Base-by-base conservation (phyloP, 108 stramenopile species). In the Cyclostephanos tholiformis region DNA sequence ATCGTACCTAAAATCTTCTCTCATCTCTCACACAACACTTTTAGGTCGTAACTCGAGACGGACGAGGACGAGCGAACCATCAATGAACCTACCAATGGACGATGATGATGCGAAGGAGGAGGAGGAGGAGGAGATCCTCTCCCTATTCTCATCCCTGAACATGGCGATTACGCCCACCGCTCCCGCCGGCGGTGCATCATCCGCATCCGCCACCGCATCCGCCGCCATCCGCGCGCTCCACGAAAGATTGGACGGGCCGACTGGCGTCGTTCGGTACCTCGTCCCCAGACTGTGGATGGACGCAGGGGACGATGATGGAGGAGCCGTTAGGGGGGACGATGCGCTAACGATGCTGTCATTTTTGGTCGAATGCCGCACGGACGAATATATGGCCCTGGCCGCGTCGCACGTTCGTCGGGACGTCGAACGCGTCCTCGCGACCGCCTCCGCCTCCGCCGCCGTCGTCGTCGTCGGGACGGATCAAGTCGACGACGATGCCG, bases 231-330 rank as follows among this genome's bases (percentile, higher is more conserved):
- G 56, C 14, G 49, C 60, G 41, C 59, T 79, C 22, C 65, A 72
- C 13, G 77, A 79, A 53, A 51, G 72, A 67, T 59, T 79, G 27
- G 39, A 55, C n/a, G 71, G 77, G 11, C 65, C 71, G 20, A 16
- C 48, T 7, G 77, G 77, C 6, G 77, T 79, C 17, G 65, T 79
- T 0, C 26, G 32, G 1, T 38, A 50, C 12, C 66, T 79, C 17
- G 38, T 79, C 25, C 56, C 55, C 6, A 57, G 65, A 26, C 17
- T 79, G 26, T 79, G 64, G 70, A 63, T 72, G 22, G 26, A 55
- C 26, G 30, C 44, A 3, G 12, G 43, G 41, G 35, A 39, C 5
- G 63, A 52, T 20, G 19, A 35, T 58, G 57, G 27, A 27, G 2
- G 19, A 12, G 30, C 16, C 5, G 41, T 75, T 5, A 48, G 50